A percentile compares a stretch with the other conserved stretches of the same genome.
phyloP scores from a whole-genome alignment of 345 rosid species.

The Lepidium sativum region DNA sequence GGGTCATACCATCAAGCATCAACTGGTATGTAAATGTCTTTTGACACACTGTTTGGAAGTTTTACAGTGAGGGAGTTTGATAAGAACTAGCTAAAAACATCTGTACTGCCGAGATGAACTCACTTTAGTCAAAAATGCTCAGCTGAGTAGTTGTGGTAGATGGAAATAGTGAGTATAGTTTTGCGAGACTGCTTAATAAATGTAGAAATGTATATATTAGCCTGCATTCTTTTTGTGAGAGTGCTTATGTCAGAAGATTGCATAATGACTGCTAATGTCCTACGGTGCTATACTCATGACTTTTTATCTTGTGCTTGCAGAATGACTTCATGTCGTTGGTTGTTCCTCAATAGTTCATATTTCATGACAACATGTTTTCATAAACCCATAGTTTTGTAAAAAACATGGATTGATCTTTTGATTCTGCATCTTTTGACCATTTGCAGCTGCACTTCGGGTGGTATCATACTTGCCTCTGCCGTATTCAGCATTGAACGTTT shows the following conservation, averaged over 20 bases:
- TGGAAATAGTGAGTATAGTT: background rate
- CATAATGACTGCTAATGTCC: background rate
- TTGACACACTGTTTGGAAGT: background rate
- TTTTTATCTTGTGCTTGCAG: background rate
- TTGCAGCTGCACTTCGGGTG: constrained; percentile 78
- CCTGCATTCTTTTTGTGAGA: background rate
- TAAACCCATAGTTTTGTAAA: background rate
- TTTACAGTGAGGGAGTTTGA: background rate
- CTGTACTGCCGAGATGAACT: background rate
- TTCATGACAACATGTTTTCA: background rate
- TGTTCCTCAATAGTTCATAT: background rate
- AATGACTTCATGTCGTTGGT: background rate
- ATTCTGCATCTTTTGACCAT: background rate
- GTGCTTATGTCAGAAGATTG: background rate
- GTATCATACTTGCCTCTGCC: constrained; percentile 70
- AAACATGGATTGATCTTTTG: background rate
- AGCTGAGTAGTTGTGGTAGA: background rate
- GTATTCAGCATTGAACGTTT: constrained; percentile 53
- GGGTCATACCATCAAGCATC: constrained; percentile 75
- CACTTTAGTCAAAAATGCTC: background rate
- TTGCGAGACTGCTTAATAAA: background rate
- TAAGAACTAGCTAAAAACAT: background rate
- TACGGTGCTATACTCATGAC: background rate
- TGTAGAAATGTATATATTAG: background rate
- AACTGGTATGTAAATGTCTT: constrained; percentile 44